These are phyloP conservation scores for Trypanosoma cruzi DNA, from an alignment of 208 protist species.

Conservation along the genomic window DNA sequence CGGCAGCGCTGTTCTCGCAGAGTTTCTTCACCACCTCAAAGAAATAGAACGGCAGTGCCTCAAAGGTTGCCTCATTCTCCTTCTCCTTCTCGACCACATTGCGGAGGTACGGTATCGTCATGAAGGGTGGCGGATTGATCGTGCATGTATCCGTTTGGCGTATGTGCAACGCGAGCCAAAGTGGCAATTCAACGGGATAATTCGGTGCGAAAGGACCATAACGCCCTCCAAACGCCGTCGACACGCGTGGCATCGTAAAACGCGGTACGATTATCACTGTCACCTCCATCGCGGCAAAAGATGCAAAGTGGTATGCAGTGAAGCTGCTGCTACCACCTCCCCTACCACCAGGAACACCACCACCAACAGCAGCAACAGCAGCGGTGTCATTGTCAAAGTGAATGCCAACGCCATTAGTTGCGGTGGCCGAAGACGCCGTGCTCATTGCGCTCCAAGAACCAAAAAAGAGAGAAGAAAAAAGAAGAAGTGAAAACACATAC, in stretches of 20 bases:
- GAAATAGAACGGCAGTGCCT: constrained; percentile 86
- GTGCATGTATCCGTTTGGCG: constrained; percentile 83
- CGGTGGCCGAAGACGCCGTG: neutral
- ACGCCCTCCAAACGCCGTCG: constrained; percentile 51
- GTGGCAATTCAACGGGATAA: constrained; percentile 75
- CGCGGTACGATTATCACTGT: constrained; percentile 75
- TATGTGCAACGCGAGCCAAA: constrained; percentile 88
- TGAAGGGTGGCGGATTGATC: constrained; percentile 60
- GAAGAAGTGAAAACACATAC: neutral
- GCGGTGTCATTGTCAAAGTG: neutral
- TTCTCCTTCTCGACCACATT: constrained; percentile 65
- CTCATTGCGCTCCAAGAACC: neutral
- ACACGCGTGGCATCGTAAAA: constrained; percentile 75
- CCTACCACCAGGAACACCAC: neutral
- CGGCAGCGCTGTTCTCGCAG: constrained; percentile 32
- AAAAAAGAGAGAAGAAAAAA: neutral
- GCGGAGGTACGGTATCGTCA: constrained; percentile 54
- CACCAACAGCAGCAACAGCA: neutral
- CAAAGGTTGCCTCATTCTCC: constrained; percentile 69
- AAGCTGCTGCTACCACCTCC: constrained; percentile 35
- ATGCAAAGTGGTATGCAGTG: constrained; percentile 79
- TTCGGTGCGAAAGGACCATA: constrained; percentile 85
- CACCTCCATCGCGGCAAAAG: constrained; percentile 78
- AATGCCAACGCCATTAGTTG: neutral
- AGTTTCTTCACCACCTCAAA: constrained; percentile 80